Evolutionary conservation across 441 rosid genomes (phyloP).

Genomic region (Jatropha multifida): DNA sequence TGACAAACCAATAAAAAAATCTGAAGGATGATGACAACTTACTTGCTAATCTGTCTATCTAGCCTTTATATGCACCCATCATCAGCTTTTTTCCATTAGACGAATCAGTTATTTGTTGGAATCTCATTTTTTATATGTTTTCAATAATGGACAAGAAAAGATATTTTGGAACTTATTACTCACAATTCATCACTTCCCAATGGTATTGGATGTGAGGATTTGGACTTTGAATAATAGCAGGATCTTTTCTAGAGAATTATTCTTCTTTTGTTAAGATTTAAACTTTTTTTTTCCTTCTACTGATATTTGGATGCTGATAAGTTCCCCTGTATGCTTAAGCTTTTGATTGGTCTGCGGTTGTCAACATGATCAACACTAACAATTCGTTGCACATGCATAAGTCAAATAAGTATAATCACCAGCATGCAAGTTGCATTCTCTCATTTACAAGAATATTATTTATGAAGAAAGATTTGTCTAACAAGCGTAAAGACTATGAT

Average conservation of each 20-base stretch:
- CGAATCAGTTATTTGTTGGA: background rate
- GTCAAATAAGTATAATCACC: background rate
- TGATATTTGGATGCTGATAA: background rate
- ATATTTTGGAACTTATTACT: background rate
- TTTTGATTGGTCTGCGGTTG: background rate
- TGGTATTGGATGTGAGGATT: background rate
- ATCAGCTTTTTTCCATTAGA: background rate
- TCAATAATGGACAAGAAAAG: background rate
- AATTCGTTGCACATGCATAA: background rate
- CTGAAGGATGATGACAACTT: background rate
- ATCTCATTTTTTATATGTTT: background rate
- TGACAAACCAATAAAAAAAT: background rate
- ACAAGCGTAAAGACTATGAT: too few species aligned
- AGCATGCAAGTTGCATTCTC: background rate
- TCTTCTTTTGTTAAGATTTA: background rate
- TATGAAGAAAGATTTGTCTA: too few species aligned
- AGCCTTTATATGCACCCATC: background rate
- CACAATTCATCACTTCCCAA: background rate
- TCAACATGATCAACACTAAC: background rate
- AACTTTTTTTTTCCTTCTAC: background rate
- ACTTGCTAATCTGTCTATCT: background rate
- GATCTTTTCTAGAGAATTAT: background rate
- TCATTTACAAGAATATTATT: too few species aligned
- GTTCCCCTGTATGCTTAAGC: background rate
- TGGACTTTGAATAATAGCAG: background rate